Evolutionary conservation across 257 asterid species (phyloP), one percentile per base, ranked within the genome.

Genomic region (Nicotiana sylvestris): DNA sequence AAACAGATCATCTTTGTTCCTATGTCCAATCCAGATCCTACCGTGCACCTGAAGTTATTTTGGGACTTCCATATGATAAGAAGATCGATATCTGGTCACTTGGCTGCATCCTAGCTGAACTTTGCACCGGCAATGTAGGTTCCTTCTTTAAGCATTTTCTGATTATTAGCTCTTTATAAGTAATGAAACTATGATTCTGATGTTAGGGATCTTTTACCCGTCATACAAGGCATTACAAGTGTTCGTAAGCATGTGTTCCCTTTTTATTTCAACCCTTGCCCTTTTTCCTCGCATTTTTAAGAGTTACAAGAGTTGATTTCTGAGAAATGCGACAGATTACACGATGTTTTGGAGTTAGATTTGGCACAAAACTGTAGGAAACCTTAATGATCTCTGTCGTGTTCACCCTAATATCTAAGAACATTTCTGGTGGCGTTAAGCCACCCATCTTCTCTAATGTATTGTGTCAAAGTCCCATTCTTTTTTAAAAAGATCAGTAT

Each of bases 81-180:
- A 94, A 93, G 92, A 96, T 96, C 4, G 99, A 96, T 86, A 82
- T 96, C 81, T 96, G 99, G 99, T 96, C 99, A 77, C 98, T 96
- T 80, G 99, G 99, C 56, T 96, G 99, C 93, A 96, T 96, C 81
- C 88, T 96, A 91, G 99, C 99, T 32, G 99, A 96, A 88, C 98
- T 96, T 81, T 96, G 99, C 88, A 92, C 98, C 0, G 99, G 99
- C 86, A 94, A 96, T 85, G 99, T 96, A 89, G 91, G 98, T 88
- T 86, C 39, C 85, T 69, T 84, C 29, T 49, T 30, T 74, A 81
- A 68, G 29, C 21, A 11, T 58, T 76, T 16, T 62, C 35, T 55
- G 77, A 82, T 78, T 33, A 80, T 25, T 27, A 74, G 27, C 64
- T 27, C 43, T 15, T 74, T 49, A 18, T 27, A 51, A 16, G 62